A percentile compares a stretch with the other conserved stretches of the same genome.
phyloP scores from a whole-genome alignment of 805 yeast species.

The Metschnikowia anglica region DNA sequence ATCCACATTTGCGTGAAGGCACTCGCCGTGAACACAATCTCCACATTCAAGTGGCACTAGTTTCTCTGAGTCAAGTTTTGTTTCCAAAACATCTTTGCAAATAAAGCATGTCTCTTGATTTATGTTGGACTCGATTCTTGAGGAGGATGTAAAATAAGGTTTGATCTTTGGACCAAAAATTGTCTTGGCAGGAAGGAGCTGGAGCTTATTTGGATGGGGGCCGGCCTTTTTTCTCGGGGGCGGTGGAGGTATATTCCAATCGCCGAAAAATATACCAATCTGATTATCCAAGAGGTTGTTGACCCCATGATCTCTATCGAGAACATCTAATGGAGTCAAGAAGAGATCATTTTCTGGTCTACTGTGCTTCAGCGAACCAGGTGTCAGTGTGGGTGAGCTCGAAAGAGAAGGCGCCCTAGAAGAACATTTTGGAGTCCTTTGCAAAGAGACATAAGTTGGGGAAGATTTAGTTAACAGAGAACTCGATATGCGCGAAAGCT shows the following conservation, averaged over 20 bases:
- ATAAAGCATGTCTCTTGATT: slow-evolving; percentile 38
- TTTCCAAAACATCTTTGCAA: slow-evolving; percentile 52
- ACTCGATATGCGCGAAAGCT: slow-evolving; percentile 12
- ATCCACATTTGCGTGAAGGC: slow-evolving; percentile 34
- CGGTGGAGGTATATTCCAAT: slow-evolving; percentile 20
- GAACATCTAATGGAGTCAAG: slow-evolving; percentile 21
- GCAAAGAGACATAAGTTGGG: neutral
- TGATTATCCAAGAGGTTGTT: slow-evolving; percentile 16
- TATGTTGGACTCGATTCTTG: slow-evolving; percentile 1
- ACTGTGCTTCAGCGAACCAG: slow-evolving; percentile 9
- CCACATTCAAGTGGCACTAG: slow-evolving; percentile 52
- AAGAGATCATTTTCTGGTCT: slow-evolving; percentile 9
- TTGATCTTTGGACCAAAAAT: slow-evolving; percentile 12
- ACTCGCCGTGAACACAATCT: slow-evolving; percentile 58
- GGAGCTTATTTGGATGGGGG: slow-evolving; percentile 2
- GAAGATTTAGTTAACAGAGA: slow-evolving; percentile 4
- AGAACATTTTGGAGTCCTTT: slow-evolving; percentile 12
- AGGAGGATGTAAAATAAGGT: slow-evolving; percentile 11
- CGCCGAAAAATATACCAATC: slow-evolving; percentile 16
- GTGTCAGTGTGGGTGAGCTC: slow-evolving; percentile 16
- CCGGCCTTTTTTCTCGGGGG: slow-evolving; percentile 16
- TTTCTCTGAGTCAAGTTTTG: slow-evolving; percentile 45
- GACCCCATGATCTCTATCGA: slow-evolving; percentile 15
- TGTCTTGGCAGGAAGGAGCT: slow-evolving; percentile 2
- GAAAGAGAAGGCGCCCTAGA: slow-evolving; percentile 13